phyloP scores from a whole-genome alignment of 495 filamentous ascomycete genomes.

The Rusavskia elegans region DNA sequence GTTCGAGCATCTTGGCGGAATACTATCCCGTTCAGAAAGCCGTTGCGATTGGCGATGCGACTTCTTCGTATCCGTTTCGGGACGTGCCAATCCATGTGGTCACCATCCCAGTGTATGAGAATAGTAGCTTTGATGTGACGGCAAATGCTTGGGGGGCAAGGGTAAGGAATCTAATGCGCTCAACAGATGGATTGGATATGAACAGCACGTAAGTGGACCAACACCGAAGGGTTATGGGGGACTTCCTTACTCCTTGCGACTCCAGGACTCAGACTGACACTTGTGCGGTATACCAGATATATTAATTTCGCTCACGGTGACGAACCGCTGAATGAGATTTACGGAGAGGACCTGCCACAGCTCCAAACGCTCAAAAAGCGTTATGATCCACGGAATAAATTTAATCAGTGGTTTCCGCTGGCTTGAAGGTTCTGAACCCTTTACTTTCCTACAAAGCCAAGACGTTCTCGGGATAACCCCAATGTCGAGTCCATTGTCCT shows the following conservation, averaged over 20 bases:
- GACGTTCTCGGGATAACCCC: too few relatives aligned
- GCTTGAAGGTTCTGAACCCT: not conserved
- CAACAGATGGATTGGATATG: not conserved
- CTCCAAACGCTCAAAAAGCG: conserved; percentile 8
- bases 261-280: not conserved
- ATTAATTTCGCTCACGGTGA: conserved; percentile 16
- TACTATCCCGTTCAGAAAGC: conserved; percentile 1
- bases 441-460: too few relatives aligned
- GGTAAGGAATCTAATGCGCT: conserved; percentile 7
- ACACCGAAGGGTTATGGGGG: too few relatives aligned
- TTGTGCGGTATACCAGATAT: conserved; percentile 4
- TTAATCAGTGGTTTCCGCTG: conserved; percentile 6
- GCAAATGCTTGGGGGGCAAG: conserved; percentile 14
- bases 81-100: conserved; percentile 13
- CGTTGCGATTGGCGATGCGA: not conserved
- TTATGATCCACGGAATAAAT: conserved; percentile 13
- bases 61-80: conserved; percentile 8
- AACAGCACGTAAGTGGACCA: not conserved
- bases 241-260: not conserved
- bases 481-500: too few relatives aligned
- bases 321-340: conserved; percentile 7
- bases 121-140: conserved; percentile 10
- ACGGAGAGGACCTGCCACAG: conserved; percentile 6
- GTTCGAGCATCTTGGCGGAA: conserved; percentile 5
- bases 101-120: conserved; percentile 17